phyloP scores from a whole-genome alignment of 2,329 filamentous ascomycete species.

The Neofusicoccum sp. region DNA sequence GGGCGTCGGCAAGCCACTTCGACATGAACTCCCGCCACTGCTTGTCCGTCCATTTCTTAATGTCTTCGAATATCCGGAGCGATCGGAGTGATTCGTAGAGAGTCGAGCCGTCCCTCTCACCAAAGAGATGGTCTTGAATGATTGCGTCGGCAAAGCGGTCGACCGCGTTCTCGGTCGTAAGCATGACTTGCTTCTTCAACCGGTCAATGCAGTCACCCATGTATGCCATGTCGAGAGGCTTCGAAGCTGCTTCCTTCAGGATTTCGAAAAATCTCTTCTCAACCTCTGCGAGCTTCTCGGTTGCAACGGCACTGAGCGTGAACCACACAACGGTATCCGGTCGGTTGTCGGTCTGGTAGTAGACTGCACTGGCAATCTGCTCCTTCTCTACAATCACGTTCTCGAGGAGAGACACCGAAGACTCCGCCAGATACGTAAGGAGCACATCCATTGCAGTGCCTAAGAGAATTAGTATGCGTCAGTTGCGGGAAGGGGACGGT shows the following conservation, averaged over 20 bases:
- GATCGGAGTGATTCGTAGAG: conserved; percentile 41
- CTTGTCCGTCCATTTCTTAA: conserved; percentile 77
- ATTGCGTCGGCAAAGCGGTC: conserved; percentile 80
- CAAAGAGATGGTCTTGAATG: conserved; percentile 90
- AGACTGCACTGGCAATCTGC: conserved; percentile 82
- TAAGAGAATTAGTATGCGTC: conserved; percentile 23
- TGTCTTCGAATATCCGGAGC: conserved; percentile 57
- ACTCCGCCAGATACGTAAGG: conserved; percentile 84
- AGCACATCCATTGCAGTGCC: conserved; percentile 75
- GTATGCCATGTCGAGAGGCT: conserved; percentile 85
- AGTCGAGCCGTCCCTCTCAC: conserved; percentile 70
- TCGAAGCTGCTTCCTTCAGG: conserved; percentile 74
- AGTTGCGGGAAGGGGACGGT: not conserved
- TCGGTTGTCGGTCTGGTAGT: conserved; percentile 74
- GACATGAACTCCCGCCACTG: conserved; percentile 81
- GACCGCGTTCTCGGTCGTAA: conserved; percentile 76
- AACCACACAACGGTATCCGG: conserved; percentile 84
- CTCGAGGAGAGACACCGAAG: conserved; percentile 87
- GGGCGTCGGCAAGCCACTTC: conserved; percentile 80
- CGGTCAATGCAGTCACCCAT: conserved; percentile 82
- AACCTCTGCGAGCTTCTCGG: conserved; percentile 77
- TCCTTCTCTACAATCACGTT: conserved; percentile 92
- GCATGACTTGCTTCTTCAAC: conserved; percentile 78
- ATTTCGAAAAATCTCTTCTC: conserved; percentile 84
- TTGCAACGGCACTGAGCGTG: conserved; percentile 80